These are phyloP conservation scores for Trichoderma citrinoviride DNA, from an alignment of 2,329 filamentous ascomycete genomes.

Conservation along the genomic window DNA sequence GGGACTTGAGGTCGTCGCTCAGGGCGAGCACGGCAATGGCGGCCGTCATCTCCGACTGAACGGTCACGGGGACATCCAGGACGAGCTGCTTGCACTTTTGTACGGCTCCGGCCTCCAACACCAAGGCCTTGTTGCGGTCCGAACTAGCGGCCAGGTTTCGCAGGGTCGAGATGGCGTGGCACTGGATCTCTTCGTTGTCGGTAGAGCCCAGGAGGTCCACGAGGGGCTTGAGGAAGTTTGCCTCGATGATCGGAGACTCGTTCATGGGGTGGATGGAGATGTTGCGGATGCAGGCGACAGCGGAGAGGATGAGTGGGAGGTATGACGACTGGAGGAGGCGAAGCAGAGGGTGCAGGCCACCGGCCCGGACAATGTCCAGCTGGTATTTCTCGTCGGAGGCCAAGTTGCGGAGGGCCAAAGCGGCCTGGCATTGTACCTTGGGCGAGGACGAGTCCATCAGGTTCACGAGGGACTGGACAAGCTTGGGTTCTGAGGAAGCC, in stretches of 20 bases:
- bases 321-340: slow-evolving; percentile 93
- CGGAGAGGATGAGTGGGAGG: slow-evolving; percentile 90
- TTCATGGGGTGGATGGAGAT: slow-evolving; percentile 98
- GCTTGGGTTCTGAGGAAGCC: slow-evolving; percentile 82
- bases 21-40: slow-evolving; percentile 94
- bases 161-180: slow-evolving; percentile 94
- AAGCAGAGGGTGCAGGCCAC: slow-evolving; percentile 80
- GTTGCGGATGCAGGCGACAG: slow-evolving; percentile 96
- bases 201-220: slow-evolving; percentile 93
- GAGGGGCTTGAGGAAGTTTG: slow-evolving; percentile 88
- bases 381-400: slow-evolving; percentile 99
- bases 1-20: slow-evolving; percentile 91
- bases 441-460: slow-evolving; percentile 97
- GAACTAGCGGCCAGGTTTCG: slow-evolving; percentile 95
- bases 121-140: slow-evolving; percentile 96
- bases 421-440: slow-evolving; percentile 97
- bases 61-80: slow-evolving; percentile 84
- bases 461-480: slow-evolving; percentile 91
- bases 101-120: slow-evolving; percentile 91
- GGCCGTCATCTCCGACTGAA: slow-evolving; percentile 99
- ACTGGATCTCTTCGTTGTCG: slow-evolving; percentile 98
- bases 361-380: slow-evolving; percentile 89
- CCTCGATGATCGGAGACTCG: slow-evolving; percentile 97
- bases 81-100: slow-evolving; percentile 99
- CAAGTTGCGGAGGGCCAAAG: slow-evolving; percentile 87